Conservation (phyloP, 805 yeast genomes). For the Diddensiella santjacobensis region DNA sequence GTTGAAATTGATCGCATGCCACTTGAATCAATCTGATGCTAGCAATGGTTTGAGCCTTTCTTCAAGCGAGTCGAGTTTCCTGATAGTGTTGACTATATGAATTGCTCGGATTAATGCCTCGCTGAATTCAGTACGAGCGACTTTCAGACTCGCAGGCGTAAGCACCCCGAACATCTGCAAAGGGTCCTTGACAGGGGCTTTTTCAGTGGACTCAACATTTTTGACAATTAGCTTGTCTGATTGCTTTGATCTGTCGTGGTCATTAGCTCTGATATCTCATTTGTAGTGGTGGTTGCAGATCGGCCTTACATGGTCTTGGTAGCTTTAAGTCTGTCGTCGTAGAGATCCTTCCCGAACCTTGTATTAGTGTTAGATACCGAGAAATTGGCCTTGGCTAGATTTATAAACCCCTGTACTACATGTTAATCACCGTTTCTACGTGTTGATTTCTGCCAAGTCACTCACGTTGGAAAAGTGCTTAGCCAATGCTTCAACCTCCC, state of each 20-base stretch:
- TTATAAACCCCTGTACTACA: slow-evolving; percentile 36
- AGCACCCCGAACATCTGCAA: slow-evolving; percentile 47
- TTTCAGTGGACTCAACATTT: too few relatives aligned
- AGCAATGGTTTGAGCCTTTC: background rate
- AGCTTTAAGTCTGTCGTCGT: slow-evolving; percentile 36
- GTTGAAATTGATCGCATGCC: slow-evolving; percentile 27
- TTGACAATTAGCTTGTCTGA: background rate
- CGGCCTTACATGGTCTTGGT: background rate
- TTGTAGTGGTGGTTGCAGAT: too few relatives aligned
- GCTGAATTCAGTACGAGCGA: slow-evolving; percentile 39
- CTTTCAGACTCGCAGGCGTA: slow-evolving; percentile 41
- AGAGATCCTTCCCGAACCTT: slow-evolving; percentile 41
- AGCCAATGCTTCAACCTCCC: slow-evolving; percentile 3
- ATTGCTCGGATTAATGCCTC: slow-evolving; percentile 28
- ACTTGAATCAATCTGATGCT: background rate
- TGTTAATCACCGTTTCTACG: slow-evolving; percentile 6
- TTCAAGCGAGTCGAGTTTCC: slow-evolving; percentile 11
- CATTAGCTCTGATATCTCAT: too few relatives aligned
- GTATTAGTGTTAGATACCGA: slow-evolving; percentile 23
- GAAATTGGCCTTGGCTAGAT: slow-evolving; percentile 47
- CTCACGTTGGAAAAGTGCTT: slow-evolving; percentile 10
- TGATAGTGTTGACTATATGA: slow-evolving; percentile 12
- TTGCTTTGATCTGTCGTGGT: background rate
- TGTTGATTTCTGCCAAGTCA: background rate
- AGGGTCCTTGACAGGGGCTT: slow-evolving; percentile 31